Base-by-base conservation (phyloP, 768 basidiomycete genomes). In the Boletellus emodensis region DNA sequence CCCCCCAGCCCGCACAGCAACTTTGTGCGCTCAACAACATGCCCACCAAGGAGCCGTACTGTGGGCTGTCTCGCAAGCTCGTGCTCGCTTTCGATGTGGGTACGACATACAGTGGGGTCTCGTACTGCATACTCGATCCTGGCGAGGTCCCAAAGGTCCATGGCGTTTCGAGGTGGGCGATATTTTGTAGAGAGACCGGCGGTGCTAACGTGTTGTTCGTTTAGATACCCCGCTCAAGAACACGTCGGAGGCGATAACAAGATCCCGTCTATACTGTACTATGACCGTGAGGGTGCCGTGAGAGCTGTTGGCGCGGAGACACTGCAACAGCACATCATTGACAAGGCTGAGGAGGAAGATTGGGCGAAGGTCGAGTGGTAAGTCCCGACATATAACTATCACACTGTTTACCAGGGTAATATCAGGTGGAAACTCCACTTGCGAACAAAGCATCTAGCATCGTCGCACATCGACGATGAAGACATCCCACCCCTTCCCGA, bases 191-290 rank as follows among this genome's bases (percentile, higher is more conserved):
- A 14, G 8, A 33, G 20, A 13, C 1, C 2, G 11, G 10, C 28
- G 3, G 14, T n/a, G 2, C 30, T 51, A 36, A 50, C 4, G 1
- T 6, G n/a, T 6, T 3, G 2, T 4, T 22, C 26, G 20, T 10
- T 39, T 12, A 79, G 78, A 49, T 78, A 72, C 49, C 79, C 76
- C 6, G 72, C 70, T 1, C 76, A 76, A 50, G 72, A 75, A n/a
- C 63, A 70, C 4, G 63, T 71, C n/a, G 73, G 72, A 3, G 72
- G 75, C 5, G 72, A 77, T 46, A 72, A 68, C 20, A 80, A 78
- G 51, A 75, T 80, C 37, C 78, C 76, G 0, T 75, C 76, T 0
- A 63, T 77, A 30, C 49, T 80, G 13, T 75, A 74, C 50, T 80
- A 80, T 51, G 77, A 78, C 49, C 46, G 54, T 9, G 51, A 65